Evolutionary conservation across 805 yeast species (phyloP), one percentile per base, ranked within the genome.

Genomic region (Saturnispora bothae): DNA sequence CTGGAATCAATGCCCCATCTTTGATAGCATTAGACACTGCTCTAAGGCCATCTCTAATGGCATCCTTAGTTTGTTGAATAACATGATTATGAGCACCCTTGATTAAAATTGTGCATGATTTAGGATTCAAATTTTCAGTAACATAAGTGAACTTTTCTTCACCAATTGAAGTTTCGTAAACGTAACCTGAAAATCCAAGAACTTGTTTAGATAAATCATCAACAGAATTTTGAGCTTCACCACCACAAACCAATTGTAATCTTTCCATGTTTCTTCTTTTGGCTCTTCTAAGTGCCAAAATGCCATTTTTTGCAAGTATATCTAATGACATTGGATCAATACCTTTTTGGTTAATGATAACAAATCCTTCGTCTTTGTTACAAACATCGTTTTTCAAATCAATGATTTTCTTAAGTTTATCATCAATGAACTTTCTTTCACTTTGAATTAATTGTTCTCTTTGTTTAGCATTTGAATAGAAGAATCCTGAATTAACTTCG

Each of bases 191-290:
- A 57, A 62, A 79, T 18, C 99, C 99, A 43, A 92, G 69, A 5
- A 84, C 68, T 2, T 68, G 71, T 4, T 94, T 85, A 5, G 79
- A 53, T 52, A 92, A 69, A 57, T 89, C 97, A 54, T 92, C 99
- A 33, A 88, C 96, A 12, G 95, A 81, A 63, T 92, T 92, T 64
- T 89, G 96, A 7, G 97, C 97, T 57, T 82, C 92, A 51, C 98
- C 99, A 22, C 96, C 98, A 46, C 95, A 83, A 38, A 86, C 85
- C 43, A 92, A 71, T 64, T 92, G 99, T 56, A 92, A 70, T 59
- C 99, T 78, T 66, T 92, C 99, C 98, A 92, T 89, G 63, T 92
- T 92, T 66, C 99, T 81, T 68, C 99, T 78, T 69, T 92, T 92
- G 31, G 99, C 99, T 57, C 98, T 78, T 68, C 99, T 79, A 52